Evolutionary conservation across 139 green algal genomes (phyloP), one percentile per base, ranked within the genome.

Genomic region (Haematococcus sp.): DNA sequence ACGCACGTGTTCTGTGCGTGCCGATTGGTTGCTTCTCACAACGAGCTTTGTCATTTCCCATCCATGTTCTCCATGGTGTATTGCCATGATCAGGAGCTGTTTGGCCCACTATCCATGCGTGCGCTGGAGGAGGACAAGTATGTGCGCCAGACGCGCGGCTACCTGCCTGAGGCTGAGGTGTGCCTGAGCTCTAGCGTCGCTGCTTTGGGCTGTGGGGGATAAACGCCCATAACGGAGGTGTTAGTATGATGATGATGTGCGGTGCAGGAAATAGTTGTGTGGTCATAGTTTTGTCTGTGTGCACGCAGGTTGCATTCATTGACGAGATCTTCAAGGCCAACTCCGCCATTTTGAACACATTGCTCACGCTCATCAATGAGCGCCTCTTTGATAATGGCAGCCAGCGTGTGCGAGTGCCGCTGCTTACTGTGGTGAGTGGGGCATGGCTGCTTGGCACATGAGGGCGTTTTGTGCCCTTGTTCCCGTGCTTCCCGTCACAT

Each of bases 301-400:
- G 76, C 70, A n/a, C n/a, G 4, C 73, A 86, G 34, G 88, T 98
- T 22, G 94, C 94, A 0, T 98, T 98, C 82, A 90, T 98, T 31
- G 94, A 97, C 52, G 81, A 87, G 74, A 87, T 87, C 72, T 94
- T 94, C 79, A 94, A 97, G 76, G 92, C 92, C 63, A 96, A 95
- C 83, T 89, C 74, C 33, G 92, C 93, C 65, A 97, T 98, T 85
- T 80, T 98, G 7, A 98, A 98, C 84, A 88, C 93, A 11, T 82
- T 98, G 70, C 85, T 98, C 40, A 96, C 93, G 23, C 84, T 98
- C 35, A 84, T 98, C 40, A 98, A 98, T 80, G 93, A 98, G 82
- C 83, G 93, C 28, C 81, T 96, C 23, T 98, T 97, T 84, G 92
- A 97, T 84, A 98, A 98, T 74, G 93, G 93, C 43, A 88, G 83